A percentile compares a stretch with the other conserved stretches of the same genome.
Evolutionary conservation across 2,329 filamentous ascomycete genomes (phyloP).

Genomic region (Atkinsonella texensis): DNA sequence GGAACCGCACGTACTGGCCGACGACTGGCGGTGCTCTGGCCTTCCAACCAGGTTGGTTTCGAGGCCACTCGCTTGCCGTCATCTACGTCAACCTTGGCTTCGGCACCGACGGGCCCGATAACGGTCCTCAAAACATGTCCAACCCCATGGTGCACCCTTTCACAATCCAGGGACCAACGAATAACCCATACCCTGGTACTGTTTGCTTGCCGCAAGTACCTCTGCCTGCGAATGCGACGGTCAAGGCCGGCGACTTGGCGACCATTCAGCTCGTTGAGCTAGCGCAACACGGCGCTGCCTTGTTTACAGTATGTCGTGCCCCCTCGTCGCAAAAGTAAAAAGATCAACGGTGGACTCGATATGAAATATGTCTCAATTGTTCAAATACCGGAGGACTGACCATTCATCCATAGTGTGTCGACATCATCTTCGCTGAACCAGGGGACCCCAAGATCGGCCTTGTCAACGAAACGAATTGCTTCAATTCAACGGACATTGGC

Average conservation of each 20-base stretch:
- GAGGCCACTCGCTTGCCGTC: slow-evolving; percentile 69
- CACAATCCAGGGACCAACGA: slow-evolving; percentile 69
- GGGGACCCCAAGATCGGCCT: slow-evolving; percentile 52
- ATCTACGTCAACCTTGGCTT: slow-evolving; percentile 89
- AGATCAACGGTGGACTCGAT: background rate
- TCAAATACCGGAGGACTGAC: background rate
- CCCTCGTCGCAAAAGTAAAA: background rate
- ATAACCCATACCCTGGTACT: slow-evolving; percentile 74
- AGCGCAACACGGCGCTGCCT: slow-evolving; percentile 68
- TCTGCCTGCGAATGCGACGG: slow-evolving; percentile 57
- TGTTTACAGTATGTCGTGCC: slow-evolving; percentile 57
- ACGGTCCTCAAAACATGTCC: slow-evolving; percentile 75
- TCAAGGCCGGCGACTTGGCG: slow-evolving; percentile 73
- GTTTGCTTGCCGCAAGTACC: slow-evolving; percentile 87
- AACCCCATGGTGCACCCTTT: slow-evolving; percentile 70
- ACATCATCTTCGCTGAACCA: slow-evolving; percentile 81
- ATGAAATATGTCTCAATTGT: background rate
- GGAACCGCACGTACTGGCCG: slow-evolving; percentile 88
- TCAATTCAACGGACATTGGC: slow-evolving; percentile 68
- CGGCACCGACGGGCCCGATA: slow-evolving; percentile 51
- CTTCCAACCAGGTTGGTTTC: slow-evolving; percentile 93
- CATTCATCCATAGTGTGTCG: slow-evolving; percentile 57
- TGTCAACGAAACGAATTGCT: slow-evolving; percentile 76
- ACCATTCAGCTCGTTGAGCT: slow-evolving; percentile 82
- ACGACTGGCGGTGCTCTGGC: slow-evolving; percentile 74